These are phyloP conservation scores for Lizonia empirigonia DNA, from an alignment of 2,329 filamentous ascomycete genomes.

Conservation along the genomic window DNA sequence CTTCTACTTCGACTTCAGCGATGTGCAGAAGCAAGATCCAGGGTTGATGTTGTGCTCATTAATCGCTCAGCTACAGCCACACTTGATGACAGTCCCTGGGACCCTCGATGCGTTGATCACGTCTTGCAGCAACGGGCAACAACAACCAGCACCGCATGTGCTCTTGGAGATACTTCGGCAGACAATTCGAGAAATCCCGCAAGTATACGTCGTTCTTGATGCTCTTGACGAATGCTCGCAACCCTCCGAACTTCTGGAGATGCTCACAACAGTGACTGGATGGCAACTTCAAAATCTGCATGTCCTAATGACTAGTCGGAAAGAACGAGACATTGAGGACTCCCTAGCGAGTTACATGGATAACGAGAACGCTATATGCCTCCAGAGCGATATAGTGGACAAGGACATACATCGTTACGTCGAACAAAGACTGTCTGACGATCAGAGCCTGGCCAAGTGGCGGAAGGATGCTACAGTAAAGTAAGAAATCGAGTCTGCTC, in stretches of 20 bases:
- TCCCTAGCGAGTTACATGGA: constrained; percentile 23
- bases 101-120: constrained; percentile 34
- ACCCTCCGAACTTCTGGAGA: constrained; percentile 28
- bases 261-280: constrained; percentile 24
- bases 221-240: constrained; percentile 39
- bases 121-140: constrained; percentile 26
- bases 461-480: constrained; percentile 27
- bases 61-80: constrained; percentile 42
- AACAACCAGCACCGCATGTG: constrained; percentile 29
- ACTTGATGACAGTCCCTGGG: constrained; percentile 15
- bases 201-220: constrained; percentile 33
- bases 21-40: constrained; percentile 44
- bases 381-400: constrained; percentile 35
- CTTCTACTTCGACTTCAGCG: constrained; percentile 48
- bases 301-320: constrained; percentile 36
- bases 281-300: constrained; percentile 34
- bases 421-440: constrained; percentile 43
- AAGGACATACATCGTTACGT: constrained; percentile 38
- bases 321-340: constrained; percentile 36
- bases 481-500: constrained; percentile 38
- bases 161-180: constrained; percentile 30
- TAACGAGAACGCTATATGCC: constrained; percentile 20
- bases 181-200: constrained; percentile 32
- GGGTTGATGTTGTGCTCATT: constrained; percentile 48
- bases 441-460: constrained; percentile 34